Evolutionary conservation across 805 yeast genomes (phyloP), one percentile per base, ranked within the genome.

Genomic region (Yamadazyma endophytica): DNA sequence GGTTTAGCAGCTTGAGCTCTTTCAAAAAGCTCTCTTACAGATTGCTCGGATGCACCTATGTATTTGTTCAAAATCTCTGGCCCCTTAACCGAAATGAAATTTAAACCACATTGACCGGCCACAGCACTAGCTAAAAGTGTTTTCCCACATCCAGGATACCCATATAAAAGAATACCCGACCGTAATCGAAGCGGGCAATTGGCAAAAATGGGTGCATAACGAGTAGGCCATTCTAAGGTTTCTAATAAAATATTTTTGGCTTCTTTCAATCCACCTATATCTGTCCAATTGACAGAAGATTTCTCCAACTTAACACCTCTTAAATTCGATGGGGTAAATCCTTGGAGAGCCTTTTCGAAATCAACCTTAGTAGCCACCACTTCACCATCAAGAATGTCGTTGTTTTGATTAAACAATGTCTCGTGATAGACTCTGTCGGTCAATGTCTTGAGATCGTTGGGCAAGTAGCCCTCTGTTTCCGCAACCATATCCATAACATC

Each of bases 71-170:
- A 68, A 28, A 90, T 86, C 53, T 90, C 97, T 0, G 97, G 97
- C 8, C 97, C 97, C 52, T 90, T 90, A 27, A 90, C 82, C 1
- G 95, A 82, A 17, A 90, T 89, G 52, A 90, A 90, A 48, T 90
- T 90, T 37, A 90, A 65, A 0, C 97, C 97, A 60, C 96, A 88
- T 52, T 89, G 92, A 1, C 87, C 80, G 2, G 96, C 95, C 31
- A 90, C 84, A 0, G 97, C 96, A 35, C 92, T 82, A 0, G 97
- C 97, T 23, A 90, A 57, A 39, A 89, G 65, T 0, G 97, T 90
- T 56, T 90, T 90, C 27, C 98, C 98, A 59, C 98, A 90, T 2
- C 98, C 98, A 0, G 98, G 97, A 52, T 86, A 90, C 0, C 98
- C 98, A 56, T 90, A 90, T 9, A 90, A 70, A 30, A 90, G 61